Conservation (phyloP, 768 basidiomycete genomes). For the Lactifluus rugatus region DNA sequence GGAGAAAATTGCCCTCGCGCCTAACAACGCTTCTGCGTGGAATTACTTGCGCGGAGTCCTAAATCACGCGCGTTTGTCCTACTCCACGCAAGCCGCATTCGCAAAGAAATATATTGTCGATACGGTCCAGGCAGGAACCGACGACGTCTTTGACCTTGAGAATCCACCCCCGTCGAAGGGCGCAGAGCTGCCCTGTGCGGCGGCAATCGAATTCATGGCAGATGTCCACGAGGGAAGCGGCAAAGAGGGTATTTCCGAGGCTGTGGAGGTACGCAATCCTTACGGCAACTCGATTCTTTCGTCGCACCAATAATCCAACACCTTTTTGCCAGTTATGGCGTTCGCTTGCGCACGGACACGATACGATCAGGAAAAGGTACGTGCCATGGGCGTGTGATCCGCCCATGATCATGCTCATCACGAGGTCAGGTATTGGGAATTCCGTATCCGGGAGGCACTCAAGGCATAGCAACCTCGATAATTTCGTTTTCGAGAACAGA, state of each 20-base stretch:
- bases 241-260: constrained; percentile 35
- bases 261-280: constrained; percentile 25
- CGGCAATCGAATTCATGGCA: constrained; percentile 80
- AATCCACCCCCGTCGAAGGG: constrained; percentile 55
- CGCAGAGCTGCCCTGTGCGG: constrained; percentile 65
- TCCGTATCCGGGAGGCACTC: constrained; percentile 49
- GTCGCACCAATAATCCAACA: background rate
- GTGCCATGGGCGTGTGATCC: constrained; percentile 21
- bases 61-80: constrained; percentile 48
- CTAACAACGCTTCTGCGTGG: constrained; percentile 94
- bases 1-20: constrained; percentile 71
- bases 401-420: constrained; percentile 15
- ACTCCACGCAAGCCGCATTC: constrained; percentile 46
- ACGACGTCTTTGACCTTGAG: constrained; percentile 58
- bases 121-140: constrained; percentile 21
- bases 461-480: background rate
- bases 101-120: constrained; percentile 51
- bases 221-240: constrained; percentile 58
- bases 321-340: constrained; percentile 49
- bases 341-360: constrained; percentile 55
- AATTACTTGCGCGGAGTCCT: constrained; percentile 90
- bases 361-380: constrained; percentile 70
- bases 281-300: background rate
- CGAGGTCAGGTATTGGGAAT: constrained; percentile 56
- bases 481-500: background rate